Conservation (phyloP, 345 rosid species). For the Ceriops decandra region DNA sequence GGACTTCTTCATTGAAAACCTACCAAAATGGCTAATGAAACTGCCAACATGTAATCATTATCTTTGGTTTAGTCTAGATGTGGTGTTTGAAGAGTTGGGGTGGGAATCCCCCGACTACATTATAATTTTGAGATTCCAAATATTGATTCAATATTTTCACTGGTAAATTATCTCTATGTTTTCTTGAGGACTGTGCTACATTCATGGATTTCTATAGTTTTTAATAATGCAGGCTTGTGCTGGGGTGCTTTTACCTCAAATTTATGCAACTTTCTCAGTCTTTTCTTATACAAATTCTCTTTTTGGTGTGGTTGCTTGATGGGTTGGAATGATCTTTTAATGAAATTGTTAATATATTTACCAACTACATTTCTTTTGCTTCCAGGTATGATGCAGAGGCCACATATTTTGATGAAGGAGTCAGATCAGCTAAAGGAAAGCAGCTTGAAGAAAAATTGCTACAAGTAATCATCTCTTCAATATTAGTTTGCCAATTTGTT, state of each 20-base stretch:
- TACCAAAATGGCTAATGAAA: no score
- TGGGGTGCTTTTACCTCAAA: not conserved
- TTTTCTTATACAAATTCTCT: not conserved
- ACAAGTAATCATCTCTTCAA: conserved; percentile 50
- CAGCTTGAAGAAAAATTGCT: conserved; percentile 92
- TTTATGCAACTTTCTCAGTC: not conserved
- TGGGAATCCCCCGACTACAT: no score
- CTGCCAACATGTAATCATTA: no score
- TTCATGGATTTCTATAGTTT: not conserved
- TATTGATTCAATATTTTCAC: not conserved
- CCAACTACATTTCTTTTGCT: conserved; percentile 1
- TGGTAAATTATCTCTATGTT: not conserved
- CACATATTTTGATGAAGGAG: conserved; percentile 85
- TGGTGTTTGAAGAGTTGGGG: no score
- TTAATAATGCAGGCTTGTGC: not conserved
- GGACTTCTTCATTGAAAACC: no score
- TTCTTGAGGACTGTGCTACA: not conserved
- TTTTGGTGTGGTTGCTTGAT: conserved; percentile 2
- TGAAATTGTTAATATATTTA: not conserved
- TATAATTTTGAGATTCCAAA: no score
- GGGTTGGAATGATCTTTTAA: not conserved
- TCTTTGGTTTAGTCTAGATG: no score
- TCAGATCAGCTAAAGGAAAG: conserved; percentile 72
- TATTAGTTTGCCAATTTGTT: not conserved
- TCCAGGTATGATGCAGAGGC: conserved; percentile 85